Evolutionary conservation across 495 filamentous ascomycete genomes (phyloP).

Genomic region (Talaromyces wortmannii): DNA sequence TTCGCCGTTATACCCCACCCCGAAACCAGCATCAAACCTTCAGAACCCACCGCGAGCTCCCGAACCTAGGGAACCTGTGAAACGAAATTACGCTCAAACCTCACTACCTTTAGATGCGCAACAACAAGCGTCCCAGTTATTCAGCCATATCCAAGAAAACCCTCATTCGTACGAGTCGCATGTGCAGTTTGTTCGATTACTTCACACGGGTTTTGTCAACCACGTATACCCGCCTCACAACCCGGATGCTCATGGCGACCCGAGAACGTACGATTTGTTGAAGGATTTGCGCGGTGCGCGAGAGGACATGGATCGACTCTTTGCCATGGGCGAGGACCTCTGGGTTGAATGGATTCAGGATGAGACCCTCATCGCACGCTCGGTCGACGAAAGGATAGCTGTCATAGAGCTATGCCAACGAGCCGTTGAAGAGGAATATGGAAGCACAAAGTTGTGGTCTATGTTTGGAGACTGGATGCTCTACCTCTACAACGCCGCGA

Average conservation of each 20-base stretch:
- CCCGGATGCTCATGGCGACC: conserved; percentile 36
- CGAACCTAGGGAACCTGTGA: conserved; percentile 33
- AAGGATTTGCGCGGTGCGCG: conserved; percentile 56
- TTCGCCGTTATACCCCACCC: conserved; percentile 35
- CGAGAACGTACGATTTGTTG: conserved; percentile 50
- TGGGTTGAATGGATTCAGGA: conserved; percentile 62
- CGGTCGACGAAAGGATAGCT: conserved; percentile 56
- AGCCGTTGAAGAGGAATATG: conserved; percentile 75
- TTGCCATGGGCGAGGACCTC: conserved; percentile 59
- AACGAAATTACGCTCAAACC: conserved; percentile 38
- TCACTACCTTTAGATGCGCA: conserved; percentile 50
- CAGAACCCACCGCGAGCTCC: conserved; percentile 48
- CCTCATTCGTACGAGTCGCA: conserved; percentile 61
- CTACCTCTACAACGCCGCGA: conserved; percentile 57
- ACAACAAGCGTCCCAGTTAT: conserved; percentile 43
- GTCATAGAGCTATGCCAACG: conserved; percentile 80
- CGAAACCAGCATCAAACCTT: conserved; percentile 33
- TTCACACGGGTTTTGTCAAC: conserved; percentile 57
- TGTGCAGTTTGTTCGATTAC: conserved; percentile 53
- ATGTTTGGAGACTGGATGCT: conserved; percentile 84
- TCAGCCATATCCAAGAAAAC: conserved; percentile 49
- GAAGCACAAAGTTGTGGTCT: conserved; percentile 80
- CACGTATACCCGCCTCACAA: conserved; percentile 45
- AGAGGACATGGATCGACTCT: conserved; percentile 58
- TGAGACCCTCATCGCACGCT: conserved; percentile 52